Conservation (phyloP, 2,329 filamentous ascomycete species). For the Alternaria novae-zelandiae region DNA sequence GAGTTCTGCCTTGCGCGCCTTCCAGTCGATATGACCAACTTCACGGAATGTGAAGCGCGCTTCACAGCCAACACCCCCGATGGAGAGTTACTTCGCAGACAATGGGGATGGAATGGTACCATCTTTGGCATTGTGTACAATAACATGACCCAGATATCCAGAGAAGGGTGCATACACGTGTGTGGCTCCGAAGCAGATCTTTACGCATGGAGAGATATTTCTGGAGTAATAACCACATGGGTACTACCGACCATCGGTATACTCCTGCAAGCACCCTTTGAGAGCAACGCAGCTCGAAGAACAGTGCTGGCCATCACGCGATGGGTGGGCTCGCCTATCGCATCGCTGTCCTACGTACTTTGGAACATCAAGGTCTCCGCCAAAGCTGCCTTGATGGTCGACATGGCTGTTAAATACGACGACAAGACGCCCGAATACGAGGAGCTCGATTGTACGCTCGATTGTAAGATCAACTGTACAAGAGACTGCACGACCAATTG, state of each 20-base stretch:
- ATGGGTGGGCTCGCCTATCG: conserved; percentile 50
- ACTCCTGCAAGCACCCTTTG: conserved; percentile 51
- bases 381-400: conserved; percentile 50
- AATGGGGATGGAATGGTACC: conserved; percentile 29
- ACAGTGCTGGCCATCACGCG: conserved; percentile 46
- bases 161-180: conserved; percentile 40
- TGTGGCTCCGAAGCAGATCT: conserved; percentile 41
- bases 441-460: too few species aligned
- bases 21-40: background rate
- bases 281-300: conserved; percentile 47
- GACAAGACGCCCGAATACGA: conserved; percentile 31
- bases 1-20: background rate
- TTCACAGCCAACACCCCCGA: conserved; percentile 4
- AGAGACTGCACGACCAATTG: too few species aligned
- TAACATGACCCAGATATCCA: conserved; percentile 37
- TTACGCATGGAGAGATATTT: conserved; percentile 44
- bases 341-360: conserved; percentile 46
- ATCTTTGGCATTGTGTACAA: conserved; percentile 17
- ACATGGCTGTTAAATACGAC: conserved; percentile 46
- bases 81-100: conserved; percentile 10
- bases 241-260: conserved; percentile 49
- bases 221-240: conserved; percentile 50
- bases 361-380: conserved; percentile 52
- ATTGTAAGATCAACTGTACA: too few species aligned
- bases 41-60: background rate